These are phyloP conservation scores for Carex scoparia DNA, from an alignment of 176 grass and related monocot genomes.

Conservation along the genomic window DNA sequence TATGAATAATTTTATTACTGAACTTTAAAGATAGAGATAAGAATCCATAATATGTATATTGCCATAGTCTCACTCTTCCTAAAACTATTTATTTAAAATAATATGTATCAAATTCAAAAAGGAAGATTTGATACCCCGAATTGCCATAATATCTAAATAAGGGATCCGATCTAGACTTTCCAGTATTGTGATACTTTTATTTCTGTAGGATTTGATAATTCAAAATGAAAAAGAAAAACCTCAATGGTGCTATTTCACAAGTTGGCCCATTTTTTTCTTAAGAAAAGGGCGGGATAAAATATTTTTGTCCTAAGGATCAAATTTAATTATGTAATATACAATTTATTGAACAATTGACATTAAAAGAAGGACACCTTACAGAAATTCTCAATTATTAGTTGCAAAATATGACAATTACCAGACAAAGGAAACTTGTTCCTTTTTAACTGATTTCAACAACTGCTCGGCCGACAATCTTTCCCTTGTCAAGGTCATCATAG, in stretches of 20 bases:
- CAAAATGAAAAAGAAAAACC: background rate
- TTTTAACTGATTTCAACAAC: conserved; percentile 70
- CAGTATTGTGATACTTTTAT: background rate
- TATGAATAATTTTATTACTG: too few relatives aligned
- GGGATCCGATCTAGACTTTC: background rate
- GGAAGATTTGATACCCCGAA: background rate
- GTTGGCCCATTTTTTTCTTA: background rate
- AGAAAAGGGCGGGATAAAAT: too few relatives aligned
- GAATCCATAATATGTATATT: too few relatives aligned
- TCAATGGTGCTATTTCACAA: background rate
- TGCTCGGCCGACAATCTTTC: conserved; percentile 78
- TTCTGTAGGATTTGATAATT: background rate
- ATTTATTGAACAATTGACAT: background rate
- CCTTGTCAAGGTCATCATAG: conserved; percentile 69
- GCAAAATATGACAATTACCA: background rate
- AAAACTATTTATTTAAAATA: too few relatives aligned
- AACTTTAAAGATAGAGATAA: too few relatives aligned
- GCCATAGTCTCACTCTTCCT: too few relatives aligned
- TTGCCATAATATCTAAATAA: too few relatives aligned
- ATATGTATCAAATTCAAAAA: background rate
- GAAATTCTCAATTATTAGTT: background rate
- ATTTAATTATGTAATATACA: background rate
- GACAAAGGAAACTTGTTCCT: background rate
- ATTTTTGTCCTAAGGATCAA: background rate
- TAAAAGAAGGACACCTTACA: background rate